Evolutionary conservation across 768 basidiomycete species (phyloP).

Genomic region (Hortiboletus flavorubellus): DNA sequence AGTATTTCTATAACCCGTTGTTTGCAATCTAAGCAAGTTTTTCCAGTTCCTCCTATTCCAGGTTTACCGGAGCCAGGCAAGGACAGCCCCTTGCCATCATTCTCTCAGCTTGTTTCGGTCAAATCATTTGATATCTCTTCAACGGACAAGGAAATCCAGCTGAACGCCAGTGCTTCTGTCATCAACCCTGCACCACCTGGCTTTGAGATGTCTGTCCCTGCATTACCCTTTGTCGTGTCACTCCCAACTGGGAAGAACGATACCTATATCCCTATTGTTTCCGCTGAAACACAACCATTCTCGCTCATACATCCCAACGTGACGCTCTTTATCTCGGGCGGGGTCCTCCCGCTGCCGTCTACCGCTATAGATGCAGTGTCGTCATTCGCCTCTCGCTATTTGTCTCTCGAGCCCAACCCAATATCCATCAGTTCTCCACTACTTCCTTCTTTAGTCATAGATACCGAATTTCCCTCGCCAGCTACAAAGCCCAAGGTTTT

Average conservation of each 20-base stretch:
- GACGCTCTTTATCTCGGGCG: constrained; percentile 54
- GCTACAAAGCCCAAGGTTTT: constrained; percentile 62
- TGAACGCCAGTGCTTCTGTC: constrained; percentile 54
- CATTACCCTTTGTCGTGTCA: constrained; percentile 60
- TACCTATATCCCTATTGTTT: constrained; percentile 45
- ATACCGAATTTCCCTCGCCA: constrained; percentile 62
- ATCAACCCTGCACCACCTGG: constrained; percentile 53
- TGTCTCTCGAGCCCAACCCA: constrained; percentile 53
- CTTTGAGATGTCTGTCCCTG: constrained; percentile 50
- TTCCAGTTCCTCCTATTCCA: constrained; percentile 59
- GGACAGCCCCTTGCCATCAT: constrained; percentile 47
- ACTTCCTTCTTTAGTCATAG: constrained; percentile 45
- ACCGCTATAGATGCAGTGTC: constrained; percentile 45
- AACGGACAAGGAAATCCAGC: constrained; percentile 32
- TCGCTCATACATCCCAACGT: constrained; percentile 65
- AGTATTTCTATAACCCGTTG: constrained; percentile 21
- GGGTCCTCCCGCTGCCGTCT: constrained; percentile 51
- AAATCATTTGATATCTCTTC: constrained; percentile 50
- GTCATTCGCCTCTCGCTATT: constrained; percentile 59
- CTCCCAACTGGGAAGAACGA: constrained; percentile 35
- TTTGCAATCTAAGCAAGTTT: constrained; percentile 4
- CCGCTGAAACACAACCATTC: constrained; percentile 54
- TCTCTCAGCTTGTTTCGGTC: constrained; percentile 59
- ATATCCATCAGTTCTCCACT: constrained; percentile 57
- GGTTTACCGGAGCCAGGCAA: constrained; percentile 61